Evolutionary conservation across 805 yeast genomes (phyloP), one percentile per base, ranked within the genome.

Genomic region (Blastobotrys americana): DNA sequence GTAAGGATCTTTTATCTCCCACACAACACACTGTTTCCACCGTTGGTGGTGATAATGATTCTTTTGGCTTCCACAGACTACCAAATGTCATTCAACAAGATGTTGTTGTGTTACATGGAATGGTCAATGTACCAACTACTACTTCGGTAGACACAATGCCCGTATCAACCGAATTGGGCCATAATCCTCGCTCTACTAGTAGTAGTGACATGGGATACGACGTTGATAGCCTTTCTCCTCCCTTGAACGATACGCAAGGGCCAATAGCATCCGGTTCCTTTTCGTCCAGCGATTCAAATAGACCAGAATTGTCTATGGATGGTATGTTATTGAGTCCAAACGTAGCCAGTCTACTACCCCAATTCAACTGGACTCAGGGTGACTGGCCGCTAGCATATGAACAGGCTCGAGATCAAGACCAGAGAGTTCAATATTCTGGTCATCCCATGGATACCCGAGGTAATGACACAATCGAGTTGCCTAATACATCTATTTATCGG

Each of bases 321-420:
- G 19, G 16, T 25, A 4, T 28, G 16, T 37, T 23, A 36, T 35
- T 46, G 33, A 33, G 21, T 21, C 47, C 47, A 4, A 41, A 38
- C 17, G 40, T 44, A 8, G 48, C 34, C n/a, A 28, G 34, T 19
- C 42, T 44, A 23, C 44, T 45, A 3, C 48, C 48, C 6, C 42
- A 33, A 33, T 44, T 37, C 20, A 25, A 20, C 27, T 33, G 39
- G 37, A 19, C 20, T 3, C n/a, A 5, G 21, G n/a, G n/a, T 16
- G 46, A 39, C 23, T 42, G 44, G 50, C 37, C 43, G 15, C 44
- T 42, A 27, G 44, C 40, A 16, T 42, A 43, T 37, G n/a, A 18
- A 23, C n/a, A n/a, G n/a, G n/a, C n/a, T n/a, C n/a, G n/a, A n/a
- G n/a, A n/a, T n/a, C n/a, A n/a, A n/a, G n/a, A n/a, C n/a, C 19